Evolutionary conservation across 2,329 filamentous ascomycete species (phyloP).

Genomic region (Trichoderma endophyticum): DNA sequence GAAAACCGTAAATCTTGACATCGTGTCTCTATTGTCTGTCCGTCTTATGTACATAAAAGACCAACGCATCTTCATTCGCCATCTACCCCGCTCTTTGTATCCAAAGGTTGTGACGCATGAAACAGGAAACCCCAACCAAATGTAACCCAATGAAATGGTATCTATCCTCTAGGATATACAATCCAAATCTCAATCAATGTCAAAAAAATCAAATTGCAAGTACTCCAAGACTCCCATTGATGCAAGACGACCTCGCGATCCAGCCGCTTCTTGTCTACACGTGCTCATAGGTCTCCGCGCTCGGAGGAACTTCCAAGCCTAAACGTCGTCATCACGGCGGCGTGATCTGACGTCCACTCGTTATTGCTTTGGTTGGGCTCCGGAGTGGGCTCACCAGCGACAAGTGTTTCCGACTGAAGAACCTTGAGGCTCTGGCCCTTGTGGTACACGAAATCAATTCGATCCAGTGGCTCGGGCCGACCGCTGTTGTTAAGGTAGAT

Average conservation of each 20-base stretch:
- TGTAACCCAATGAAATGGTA: background rate
- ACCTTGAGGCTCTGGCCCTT: constrained; percentile 33
- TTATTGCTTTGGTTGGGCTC: constrained; percentile 36
- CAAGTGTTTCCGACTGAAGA: constrained; percentile 29
- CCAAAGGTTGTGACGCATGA: background rate
- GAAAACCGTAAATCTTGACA: background rate
- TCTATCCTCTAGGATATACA: background rate
- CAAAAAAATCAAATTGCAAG: background rate
- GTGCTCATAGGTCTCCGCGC: background rate
- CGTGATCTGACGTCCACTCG: constrained; percentile 43
- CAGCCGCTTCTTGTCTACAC: background rate
- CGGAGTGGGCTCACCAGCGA: constrained; percentile 35
- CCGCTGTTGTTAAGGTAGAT: constrained; percentile 34
- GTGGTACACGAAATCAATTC: constrained; percentile 44
- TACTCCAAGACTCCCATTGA: background rate
- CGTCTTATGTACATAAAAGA: background rate
- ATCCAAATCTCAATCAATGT: background rate
- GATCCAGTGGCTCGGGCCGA: constrained; percentile 37
- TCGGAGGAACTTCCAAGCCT: background rate
- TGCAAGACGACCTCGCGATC: background rate
- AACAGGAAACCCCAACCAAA: background rate
- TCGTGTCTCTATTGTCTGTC: background rate
- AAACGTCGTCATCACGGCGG: constrained; percentile 33
- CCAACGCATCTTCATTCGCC: background rate
- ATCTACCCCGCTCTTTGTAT: background rate